A percentile compares a stretch with the other conserved stretches of the same genome.
Evolutionary conservation across 2,329 filamentous ascomycete genomes (phyloP).

Genomic region (Berkeleyomyces basicola): DNA sequence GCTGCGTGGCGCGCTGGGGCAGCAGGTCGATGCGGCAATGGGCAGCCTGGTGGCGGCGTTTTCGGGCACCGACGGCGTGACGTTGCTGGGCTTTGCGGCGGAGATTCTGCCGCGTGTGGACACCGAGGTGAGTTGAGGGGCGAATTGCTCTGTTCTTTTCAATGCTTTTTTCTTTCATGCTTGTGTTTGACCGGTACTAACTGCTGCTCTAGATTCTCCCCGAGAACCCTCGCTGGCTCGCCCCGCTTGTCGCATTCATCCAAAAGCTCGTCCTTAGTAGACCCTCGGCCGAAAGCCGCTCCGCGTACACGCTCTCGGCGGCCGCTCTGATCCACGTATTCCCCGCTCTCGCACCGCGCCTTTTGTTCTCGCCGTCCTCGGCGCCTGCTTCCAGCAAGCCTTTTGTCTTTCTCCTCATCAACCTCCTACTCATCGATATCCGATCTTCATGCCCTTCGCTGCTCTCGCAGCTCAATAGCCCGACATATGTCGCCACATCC

Average conservation of each 20-base stretch:
- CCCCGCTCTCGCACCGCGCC: conserved; percentile 26
- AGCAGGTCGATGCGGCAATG: conserved; percentile 32
- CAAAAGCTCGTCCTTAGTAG: conserved; percentile 36
- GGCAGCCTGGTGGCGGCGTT: conserved; percentile 35
- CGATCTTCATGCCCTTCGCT: conserved; percentile 45
- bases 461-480: conserved; percentile 38
- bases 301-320: conserved; percentile 42
- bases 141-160: neutral
- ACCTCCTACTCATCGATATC: conserved; percentile 49
- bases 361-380: conserved; percentile 34
- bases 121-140: conserved; percentile 25
- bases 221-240: conserved; percentile 36
- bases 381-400: conserved; percentile 28
- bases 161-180: neutral
- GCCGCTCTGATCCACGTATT: conserved; percentile 41
- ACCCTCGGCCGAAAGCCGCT: conserved; percentile 37
- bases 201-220: conserved; percentile 29
- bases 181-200: neutral
- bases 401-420: conserved; percentile 45
- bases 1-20: conserved; percentile 16
- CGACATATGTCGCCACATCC: conserved; percentile 34
- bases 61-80: conserved; percentile 42
- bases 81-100: conserved; percentile 40
- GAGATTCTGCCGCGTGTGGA: conserved; percentile 33
- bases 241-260: conserved; percentile 29